Conservation (phyloP, 1,284 basidiomycete genomes). For the Mycocalia duriaeana region DNA sequence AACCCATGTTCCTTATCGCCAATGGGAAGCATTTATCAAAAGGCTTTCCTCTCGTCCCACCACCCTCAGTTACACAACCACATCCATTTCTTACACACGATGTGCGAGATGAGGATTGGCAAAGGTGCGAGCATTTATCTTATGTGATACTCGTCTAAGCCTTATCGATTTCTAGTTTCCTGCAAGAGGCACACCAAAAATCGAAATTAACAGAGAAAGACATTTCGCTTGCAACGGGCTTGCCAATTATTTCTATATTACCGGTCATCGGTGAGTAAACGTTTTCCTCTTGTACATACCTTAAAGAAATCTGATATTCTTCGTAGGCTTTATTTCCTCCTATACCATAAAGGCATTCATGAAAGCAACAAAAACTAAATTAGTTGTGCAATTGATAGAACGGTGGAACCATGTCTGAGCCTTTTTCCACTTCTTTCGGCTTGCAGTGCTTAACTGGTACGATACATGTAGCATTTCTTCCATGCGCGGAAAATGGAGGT, state of each 20-base stretch:
- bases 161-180: conserved; percentile 21
- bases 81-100: conserved; percentile 39
- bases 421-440: not conserved
- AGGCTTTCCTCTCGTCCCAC: conserved; percentile 26
- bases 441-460: not conserved
- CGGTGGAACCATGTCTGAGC: conserved; percentile 34
- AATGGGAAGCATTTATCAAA: conserved; percentile 22
- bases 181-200: conserved; percentile 21
- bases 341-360: conserved; percentile 19
- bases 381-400: conserved; percentile 25
- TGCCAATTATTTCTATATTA: conserved; percentile 23
- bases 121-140: conserved; percentile 18
- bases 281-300: not conserved
- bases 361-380: conserved; percentile 18
- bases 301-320: not conserved
- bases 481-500: conserved; percentile 29
- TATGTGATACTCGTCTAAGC: not conserved
- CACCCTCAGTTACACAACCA: conserved; percentile 22
- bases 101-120: conserved; percentile 36
- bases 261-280: conserved; percentile 22
- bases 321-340: conserved; percentile 15
- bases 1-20: conserved; percentile 26
- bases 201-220: conserved; percentile 24
- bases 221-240: conserved; percentile 9
- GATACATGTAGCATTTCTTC: conserved; percentile 28